These are phyloP conservation scores for Collybiopsis confluens DNA, from an alignment of 768 basidiomycete species.

Conservation along the genomic window DNA sequence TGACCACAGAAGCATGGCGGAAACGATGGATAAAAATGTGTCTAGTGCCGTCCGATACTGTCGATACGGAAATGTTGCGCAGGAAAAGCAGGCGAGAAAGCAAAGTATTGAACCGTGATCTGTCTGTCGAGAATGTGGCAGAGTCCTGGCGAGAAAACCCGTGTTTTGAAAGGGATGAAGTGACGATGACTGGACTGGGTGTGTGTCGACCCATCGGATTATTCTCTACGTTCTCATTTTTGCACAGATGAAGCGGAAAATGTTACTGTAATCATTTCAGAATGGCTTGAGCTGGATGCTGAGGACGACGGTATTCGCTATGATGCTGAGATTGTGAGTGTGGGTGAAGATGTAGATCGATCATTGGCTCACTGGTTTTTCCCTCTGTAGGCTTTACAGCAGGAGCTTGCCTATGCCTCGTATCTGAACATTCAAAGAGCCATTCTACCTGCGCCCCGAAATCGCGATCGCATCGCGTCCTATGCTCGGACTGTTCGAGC, in stretches of 20 bases:
- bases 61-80: slow-evolving; percentile 22
- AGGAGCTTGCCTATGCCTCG: slow-evolving; percentile 89
- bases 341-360: neutral
- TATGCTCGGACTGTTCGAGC: slow-evolving; percentile 90
- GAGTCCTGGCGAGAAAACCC: slow-evolving; percentile 88
- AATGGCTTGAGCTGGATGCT: slow-evolving; percentile 95
- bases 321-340: slow-evolving; percentile 88
- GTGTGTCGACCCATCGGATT: slow-evolving; percentile 24
- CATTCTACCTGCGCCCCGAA: slow-evolving; percentile 82
- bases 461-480: slow-evolving; percentile 80
- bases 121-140: slow-evolving; percentile 54
- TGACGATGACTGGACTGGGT: slow-evolving; percentile 89
- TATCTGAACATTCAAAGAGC: slow-evolving; percentile 85
- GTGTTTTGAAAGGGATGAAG: slow-evolving; percentile 75
- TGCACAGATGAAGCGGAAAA: slow-evolving; percentile 69
- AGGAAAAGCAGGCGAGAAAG: slow-evolving; percentile 31
- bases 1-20: slow-evolving; percentile 87
- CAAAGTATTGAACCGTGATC: slow-evolving; percentile 30
- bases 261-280: slow-evolving; percentile 74
- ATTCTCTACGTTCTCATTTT: slow-evolving; percentile 2
- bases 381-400: slow-evolving; percentile 70
- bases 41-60: slow-evolving; percentile 44
- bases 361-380: slow-evolving; percentile 3
- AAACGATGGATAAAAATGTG: slow-evolving; percentile 90
- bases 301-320: slow-evolving; percentile 91